These are phyloP conservation scores for Colletotrichum cuscutae DNA, from an alignment of 2,329 filamentous ascomycete species.

Conservation along the genomic window DNA sequence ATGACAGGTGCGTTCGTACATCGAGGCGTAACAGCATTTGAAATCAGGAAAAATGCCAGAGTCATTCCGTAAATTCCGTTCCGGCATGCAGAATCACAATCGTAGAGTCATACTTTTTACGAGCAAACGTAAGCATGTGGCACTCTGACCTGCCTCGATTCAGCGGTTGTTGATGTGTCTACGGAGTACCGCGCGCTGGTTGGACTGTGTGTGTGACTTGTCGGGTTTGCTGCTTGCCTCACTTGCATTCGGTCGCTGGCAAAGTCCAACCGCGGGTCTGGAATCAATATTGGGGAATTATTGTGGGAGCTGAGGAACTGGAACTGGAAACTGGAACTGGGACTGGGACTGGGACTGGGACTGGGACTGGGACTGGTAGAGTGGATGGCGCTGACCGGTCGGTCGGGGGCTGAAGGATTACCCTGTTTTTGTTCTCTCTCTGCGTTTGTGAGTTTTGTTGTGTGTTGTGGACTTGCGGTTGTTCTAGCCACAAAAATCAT, in stretches of 20 bases:
- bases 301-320: no score
- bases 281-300: no score
- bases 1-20: neutral
- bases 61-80: neutral
- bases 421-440: neutral
- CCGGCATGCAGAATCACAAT: neutral
- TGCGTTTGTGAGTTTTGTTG: neutral
- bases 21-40: conserved; percentile 1
- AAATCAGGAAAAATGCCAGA: neutral
- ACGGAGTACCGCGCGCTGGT: neutral
- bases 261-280: neutral
- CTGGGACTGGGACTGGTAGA: no score
- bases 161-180: neutral
- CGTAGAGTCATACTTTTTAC: conserved; percentile 3
- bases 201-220: neutral
- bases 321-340: no score
- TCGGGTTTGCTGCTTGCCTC: neutral
- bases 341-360: no score
- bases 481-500: neutral
- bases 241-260: neutral
- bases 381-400: neutral
- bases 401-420: neutral
- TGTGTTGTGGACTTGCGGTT: neutral
- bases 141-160: neutral
- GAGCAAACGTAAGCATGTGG: conserved; percentile 8